Conservation (phyloP, 345 rosid genomes). For the Combretum micranthum region DNA sequence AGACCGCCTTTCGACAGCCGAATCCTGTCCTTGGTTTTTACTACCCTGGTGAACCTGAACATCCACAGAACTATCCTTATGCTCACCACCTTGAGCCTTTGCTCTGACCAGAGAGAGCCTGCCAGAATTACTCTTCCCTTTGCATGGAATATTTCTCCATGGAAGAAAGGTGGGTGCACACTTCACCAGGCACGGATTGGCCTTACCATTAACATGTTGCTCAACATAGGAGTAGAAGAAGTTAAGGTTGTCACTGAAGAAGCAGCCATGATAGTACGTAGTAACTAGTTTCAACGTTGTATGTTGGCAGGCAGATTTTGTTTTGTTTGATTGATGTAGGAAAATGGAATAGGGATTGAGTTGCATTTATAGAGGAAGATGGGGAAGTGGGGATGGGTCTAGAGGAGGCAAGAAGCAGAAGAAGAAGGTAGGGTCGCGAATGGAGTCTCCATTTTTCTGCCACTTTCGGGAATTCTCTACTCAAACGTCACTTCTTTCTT, state of each 20-base stretch:
- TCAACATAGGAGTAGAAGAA: constrained; percentile 13
- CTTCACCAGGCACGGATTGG: too few relatives aligned
- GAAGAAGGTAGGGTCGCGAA: constrained; percentile 17
- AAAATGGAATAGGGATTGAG: constrained; percentile 23
- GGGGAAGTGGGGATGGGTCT: constrained; percentile 15
- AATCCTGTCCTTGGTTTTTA: constrained; percentile 25
- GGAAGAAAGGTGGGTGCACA: too few relatives aligned
- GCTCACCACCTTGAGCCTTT: constrained; percentile 22
- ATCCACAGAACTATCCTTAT: constrained; percentile 39
- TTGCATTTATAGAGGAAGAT: constrained; percentile 4
- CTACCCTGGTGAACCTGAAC: constrained; percentile 38
- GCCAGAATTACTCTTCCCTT: not conserved
- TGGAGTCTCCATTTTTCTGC: not conserved
- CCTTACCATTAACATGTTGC: not conserved
- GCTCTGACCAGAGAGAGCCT: constrained; percentile 26
- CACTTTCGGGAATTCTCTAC: too few relatives aligned
- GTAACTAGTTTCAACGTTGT: too few relatives aligned
- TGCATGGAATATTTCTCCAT: too few relatives aligned
- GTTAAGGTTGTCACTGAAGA: constrained; percentile 7
- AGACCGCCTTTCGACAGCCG: constrained; percentile 41
- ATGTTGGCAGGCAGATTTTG: not conserved
- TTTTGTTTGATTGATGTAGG: constrained; percentile 10
- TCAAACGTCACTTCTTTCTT: too few relatives aligned
- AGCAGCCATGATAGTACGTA: not conserved
- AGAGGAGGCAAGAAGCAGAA: constrained; percentile 12